These are phyloP conservation scores for Boletus vinaceobasis DNA, from an alignment of 768 basidiomycete genomes.

Conservation along the genomic window DNA sequence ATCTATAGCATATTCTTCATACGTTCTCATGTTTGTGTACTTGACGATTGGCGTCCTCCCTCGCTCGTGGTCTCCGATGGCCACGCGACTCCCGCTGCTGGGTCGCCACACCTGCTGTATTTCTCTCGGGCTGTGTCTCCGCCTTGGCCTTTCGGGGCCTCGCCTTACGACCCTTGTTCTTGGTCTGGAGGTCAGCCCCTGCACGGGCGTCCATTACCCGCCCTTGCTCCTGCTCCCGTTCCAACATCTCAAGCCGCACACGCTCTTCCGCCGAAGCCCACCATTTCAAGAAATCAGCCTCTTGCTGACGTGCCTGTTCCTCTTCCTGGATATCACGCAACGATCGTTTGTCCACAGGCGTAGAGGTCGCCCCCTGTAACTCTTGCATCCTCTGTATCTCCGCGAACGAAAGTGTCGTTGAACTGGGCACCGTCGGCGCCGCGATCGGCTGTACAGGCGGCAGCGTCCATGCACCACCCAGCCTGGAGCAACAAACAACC, in stretches of 20 bases:
- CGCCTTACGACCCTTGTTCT: slow-evolving; percentile 3
- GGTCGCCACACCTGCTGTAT: background rate
- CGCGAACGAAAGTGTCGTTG: slow-evolving; percentile 56
- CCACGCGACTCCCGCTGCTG: slow-evolving; percentile 1
- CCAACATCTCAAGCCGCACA: slow-evolving; percentile 46
- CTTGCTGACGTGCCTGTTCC: slow-evolving; percentile 60
- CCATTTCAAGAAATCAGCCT: slow-evolving; percentile 84
- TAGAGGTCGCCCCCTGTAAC: slow-evolving; percentile 40
- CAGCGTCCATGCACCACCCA: slow-evolving; percentile 60
- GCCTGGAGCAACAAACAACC: slow-evolving; percentile 1
- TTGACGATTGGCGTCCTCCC: background rate
- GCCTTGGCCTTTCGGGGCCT: slow-evolving; percentile 9
- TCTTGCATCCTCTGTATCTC: slow-evolving; percentile 84
- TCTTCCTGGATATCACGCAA: slow-evolving; percentile 85
- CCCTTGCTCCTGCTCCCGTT: background rate
- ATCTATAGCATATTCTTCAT: slow-evolving; percentile 1
- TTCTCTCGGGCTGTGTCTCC: background rate
- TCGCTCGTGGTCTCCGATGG: background rate
- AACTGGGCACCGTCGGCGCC: slow-evolving; percentile 23
- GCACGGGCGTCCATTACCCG: background rate
- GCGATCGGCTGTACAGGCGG: slow-evolving; percentile 50
- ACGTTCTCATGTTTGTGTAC: background rate
- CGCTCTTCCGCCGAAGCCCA: slow-evolving; percentile 83
- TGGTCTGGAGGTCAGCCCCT: background rate
- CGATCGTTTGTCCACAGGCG: slow-evolving; percentile 54